Evolutionary conservation across 2,329 filamentous ascomycete species (phyloP), one percentile per base, ranked within the genome.

Genomic region (Xylaria multiplex): DNA sequence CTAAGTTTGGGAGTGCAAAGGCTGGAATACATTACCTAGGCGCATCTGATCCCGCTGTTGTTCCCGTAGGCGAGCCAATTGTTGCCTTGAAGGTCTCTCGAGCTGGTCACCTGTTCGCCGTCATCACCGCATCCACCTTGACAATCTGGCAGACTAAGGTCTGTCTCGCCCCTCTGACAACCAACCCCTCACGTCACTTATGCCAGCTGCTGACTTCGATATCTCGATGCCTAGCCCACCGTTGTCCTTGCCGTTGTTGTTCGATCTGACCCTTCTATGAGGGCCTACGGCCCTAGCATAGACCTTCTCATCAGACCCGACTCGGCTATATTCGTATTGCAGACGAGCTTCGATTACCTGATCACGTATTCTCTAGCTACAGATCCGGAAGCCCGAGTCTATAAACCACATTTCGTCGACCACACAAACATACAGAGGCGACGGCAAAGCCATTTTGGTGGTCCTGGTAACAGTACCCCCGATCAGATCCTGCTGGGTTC

Each of bases 81-180:
- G 81, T 93, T 68, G 91, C 92, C 6, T 82, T 97, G 60, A 88
- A 89, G 69, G 87, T 93, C 46, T 92, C 94, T 2, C 88, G 94
- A 50, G 90, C 87, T 62, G 94, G 94, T 46, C 91, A 94, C 74
- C 81, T 88, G 68, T 97, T 99, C 80, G 92, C 92, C 58, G 93
- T 93, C 53, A 93, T 97, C 75, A 97, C 95, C 0, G 82, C 87
- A 5, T 92, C 92, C 1, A 91, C 92, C 13, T 88, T 99, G 78
- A 93, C 92, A n/a, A 86, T 99, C 71, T 99, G 96, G 96, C 96
- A 99, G 81, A 95, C 93, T 62, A 95, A 95, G 86, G 93, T 93
- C 84, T 66, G 83, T 74, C 19, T 55, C 59, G 62, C 59, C 54
- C 13, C 45, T 45, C 43, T 32, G 46, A 16, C 55, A 63, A 53